Evolutionary conservation across 768 basidiomycete genomes (phyloP).

Genomic region (Kwoniella heveanensis): DNA sequence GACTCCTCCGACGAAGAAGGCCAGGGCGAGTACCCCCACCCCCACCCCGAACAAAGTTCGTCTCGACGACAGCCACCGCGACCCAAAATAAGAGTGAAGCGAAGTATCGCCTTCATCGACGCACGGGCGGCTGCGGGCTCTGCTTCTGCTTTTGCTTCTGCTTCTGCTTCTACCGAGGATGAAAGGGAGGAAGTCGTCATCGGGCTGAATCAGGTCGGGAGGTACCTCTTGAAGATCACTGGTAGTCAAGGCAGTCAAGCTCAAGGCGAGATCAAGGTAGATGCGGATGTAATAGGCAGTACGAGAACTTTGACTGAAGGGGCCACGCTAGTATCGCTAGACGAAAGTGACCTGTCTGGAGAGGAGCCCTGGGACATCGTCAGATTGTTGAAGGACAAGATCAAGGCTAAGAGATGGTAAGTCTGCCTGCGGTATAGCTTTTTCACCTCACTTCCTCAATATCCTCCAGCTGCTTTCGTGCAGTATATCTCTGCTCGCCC

Average conservation of each 20-base stretch:
- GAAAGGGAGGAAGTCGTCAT: slow-evolving; percentile 20
- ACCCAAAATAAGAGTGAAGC: slow-evolving; percentile 12
- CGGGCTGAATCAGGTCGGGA: slow-evolving; percentile 38
- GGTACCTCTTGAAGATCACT: slow-evolving; percentile 23
- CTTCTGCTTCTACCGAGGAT: neutral
- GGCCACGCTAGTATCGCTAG: neutral
- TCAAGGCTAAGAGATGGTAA: slow-evolving; percentile 19
- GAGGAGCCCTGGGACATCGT: slow-evolving; percentile 16
- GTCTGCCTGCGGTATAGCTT: neutral
- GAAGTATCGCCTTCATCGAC: neutral
- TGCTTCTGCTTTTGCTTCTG: too few relatives aligned
- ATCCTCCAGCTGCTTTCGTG: too few relatives aligned
- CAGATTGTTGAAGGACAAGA: slow-evolving; percentile 13
- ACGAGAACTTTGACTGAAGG: neutral
- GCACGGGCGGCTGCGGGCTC: neutral
- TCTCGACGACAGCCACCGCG: slow-evolving; percentile 6
- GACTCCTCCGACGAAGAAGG: slow-evolving; percentile 53
- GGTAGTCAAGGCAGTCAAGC: slow-evolving; percentile 1
- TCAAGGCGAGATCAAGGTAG: slow-evolving; percentile 5
- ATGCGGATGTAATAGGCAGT: slow-evolving; percentile 12
- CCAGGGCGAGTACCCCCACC: slow-evolving; percentile 36
- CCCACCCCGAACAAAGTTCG: slow-evolving; percentile 4
- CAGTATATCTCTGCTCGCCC: too few relatives aligned
- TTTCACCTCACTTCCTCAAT: neutral
- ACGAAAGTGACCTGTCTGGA: slow-evolving; percentile 16